A percentile compares a stretch with the other conserved stretches of the same genome.
Conservation (phyloP, 345 rosid genomes). For the Boechera divaricarpa region DNA sequence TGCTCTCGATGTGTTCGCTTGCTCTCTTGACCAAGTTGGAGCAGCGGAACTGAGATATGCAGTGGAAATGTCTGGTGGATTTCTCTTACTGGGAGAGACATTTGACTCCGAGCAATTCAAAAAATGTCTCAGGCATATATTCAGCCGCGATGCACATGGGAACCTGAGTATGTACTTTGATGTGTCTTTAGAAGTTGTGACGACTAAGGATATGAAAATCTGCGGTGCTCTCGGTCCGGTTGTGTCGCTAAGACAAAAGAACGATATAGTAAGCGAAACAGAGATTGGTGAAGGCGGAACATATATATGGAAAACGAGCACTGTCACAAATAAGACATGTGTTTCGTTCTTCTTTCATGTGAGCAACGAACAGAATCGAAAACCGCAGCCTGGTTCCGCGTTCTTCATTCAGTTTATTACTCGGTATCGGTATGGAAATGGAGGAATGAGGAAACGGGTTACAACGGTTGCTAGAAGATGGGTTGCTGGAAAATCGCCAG, state of each 20-base stretch:
- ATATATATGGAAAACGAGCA: conserved; percentile 77
- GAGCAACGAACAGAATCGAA: conserved; percentile 57
- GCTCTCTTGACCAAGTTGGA: conserved; percentile 96
- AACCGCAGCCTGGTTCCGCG: conserved; percentile 80
- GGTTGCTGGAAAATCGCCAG: conserved; percentile 79
- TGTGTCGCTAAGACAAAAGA: conserved; percentile 68
- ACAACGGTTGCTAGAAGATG: conserved; percentile 96
- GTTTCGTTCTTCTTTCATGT: conserved; percentile 86
- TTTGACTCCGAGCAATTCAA: conserved; percentile 81
- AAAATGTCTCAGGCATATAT: conserved; percentile 76
- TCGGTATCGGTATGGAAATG: conserved; percentile 71
- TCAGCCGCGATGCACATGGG: conserved; percentile 69
- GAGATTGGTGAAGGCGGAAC: conserved; percentile 87
- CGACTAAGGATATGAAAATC: conserved; percentile 78
- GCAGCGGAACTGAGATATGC: conserved; percentile 79
- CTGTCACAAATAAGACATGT: conserved; percentile 75
- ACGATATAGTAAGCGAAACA: conserved; percentile 70
- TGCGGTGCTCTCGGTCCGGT: conserved; percentile 97
- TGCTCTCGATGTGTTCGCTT: conserved; percentile 88
- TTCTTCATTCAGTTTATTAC: conserved; percentile 89
- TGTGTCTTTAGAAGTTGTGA: conserved; percentile 84
- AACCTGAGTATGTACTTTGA: conserved; percentile 82
- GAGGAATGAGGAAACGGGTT: conserved; percentile 73
- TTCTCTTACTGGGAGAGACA: conserved; percentile 84
- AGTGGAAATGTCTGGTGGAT: conserved; percentile 89